Percentiles rank a stretch among this genome's conserved stretches.
Evolutionary conservation across 768 basidiomycete genomes (phyloP).

Genomic region (Mycena galericulata): DNA sequence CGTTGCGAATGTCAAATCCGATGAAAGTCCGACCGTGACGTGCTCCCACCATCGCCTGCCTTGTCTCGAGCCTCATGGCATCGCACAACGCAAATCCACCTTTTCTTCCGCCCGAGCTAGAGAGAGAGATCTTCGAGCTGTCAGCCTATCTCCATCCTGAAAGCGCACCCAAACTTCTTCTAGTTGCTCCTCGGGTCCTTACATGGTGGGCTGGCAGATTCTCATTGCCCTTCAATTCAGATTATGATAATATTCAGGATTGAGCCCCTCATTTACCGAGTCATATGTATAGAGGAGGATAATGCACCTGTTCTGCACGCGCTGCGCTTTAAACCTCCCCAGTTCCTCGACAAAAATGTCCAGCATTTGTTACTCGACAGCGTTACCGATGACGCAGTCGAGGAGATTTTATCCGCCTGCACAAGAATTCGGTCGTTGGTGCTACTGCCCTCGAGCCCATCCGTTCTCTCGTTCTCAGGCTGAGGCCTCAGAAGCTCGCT

Average conservation of each 20-base stretch:
- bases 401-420: not conserved
- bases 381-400: not conserved
- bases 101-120: conserved; percentile 9
- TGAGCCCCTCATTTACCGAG: not conserved
- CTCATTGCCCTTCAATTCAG: not conserved
- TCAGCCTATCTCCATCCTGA: not conserved
- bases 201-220: not conserved
- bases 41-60: too few relatives aligned
- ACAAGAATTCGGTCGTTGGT: not conserved
- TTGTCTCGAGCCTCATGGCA: too few relatives aligned
- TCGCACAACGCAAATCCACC: too few relatives aligned
- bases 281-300: too few relatives aligned
- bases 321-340: not conserved
- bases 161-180: not conserved
- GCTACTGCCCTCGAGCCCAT: not conserved
- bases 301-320: not conserved
- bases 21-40: too few relatives aligned
- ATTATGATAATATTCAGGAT: too few relatives aligned
- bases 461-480: not conserved
- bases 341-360: conserved; percentile 9
- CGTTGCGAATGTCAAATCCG: too few relatives aligned
- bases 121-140: conserved; percentile 4
- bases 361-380: not conserved
- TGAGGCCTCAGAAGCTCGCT: not conserved
- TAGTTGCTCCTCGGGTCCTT: not conserved